Conservation (phyloP, 139 green algal genomes). For the Picochlorum costavermella region DNA sequence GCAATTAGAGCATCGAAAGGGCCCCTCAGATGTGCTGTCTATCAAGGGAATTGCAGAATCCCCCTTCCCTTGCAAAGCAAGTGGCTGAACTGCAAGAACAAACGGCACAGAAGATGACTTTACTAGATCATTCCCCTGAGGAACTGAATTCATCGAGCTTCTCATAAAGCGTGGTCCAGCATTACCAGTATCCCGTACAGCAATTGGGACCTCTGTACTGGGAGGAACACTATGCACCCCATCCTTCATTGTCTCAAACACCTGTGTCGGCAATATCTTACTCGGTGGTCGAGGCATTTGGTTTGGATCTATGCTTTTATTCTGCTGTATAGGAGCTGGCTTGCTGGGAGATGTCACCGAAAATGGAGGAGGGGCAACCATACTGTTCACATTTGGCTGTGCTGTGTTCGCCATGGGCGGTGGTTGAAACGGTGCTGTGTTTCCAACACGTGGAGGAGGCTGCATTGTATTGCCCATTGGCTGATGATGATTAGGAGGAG, state of each 20-base stretch:
- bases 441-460: too few species aligned
- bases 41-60: constrained; percentile 67
- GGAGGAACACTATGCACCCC: constrained; percentile 32
- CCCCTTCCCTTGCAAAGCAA: constrained; percentile 61
- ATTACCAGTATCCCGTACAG: constrained; percentile 65
- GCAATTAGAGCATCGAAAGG: constrained; percentile 70
- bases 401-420: too few species aligned
- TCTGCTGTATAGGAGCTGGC: background rate
- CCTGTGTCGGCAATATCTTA: constrained; percentile 7
- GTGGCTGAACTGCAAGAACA: constrained; percentile 65
- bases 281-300: constrained; percentile 4
- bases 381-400: too few species aligned
- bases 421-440: too few species aligned
- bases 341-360: background rate
- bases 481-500: too few species aligned
- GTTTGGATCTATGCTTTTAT: constrained; percentile 3
- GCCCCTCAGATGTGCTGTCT: constrained; percentile 71
- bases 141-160: constrained; percentile 69
- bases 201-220: constrained; percentile 23
- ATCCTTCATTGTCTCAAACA: constrained; percentile 62
- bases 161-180: constrained; percentile 69
- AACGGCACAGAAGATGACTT: constrained; percentile 71
- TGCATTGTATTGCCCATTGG: too few species aligned
- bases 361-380: background rate
- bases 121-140: constrained; percentile 62